These are phyloP conservation scores for Hanseniaspora vineae DNA, from an alignment of 805 yeast species.

Conservation along the genomic window DNA sequence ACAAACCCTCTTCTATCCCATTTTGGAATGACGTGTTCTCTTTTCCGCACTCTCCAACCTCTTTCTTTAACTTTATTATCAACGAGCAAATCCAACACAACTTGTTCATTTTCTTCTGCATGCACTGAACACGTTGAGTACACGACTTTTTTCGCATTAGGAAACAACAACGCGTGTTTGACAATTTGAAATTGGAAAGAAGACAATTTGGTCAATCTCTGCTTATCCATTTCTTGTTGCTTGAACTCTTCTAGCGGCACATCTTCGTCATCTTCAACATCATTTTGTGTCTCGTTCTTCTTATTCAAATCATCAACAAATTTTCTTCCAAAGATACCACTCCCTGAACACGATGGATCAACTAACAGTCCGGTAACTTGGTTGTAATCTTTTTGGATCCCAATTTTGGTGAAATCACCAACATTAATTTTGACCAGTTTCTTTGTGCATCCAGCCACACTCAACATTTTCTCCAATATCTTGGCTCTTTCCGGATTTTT, in stretches of 20 bases:
- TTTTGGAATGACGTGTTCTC: constrained; percentile 54
- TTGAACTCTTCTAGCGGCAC: constrained; percentile 32
- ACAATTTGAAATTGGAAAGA: constrained; percentile 82
- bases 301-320: constrained; percentile 34
- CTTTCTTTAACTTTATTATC: constrained; percentile 48
- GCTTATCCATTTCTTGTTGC: constrained; percentile 27
- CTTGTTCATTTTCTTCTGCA: constrained; percentile 87
- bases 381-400: constrained; percentile 23
- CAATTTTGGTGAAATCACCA: constrained; percentile 29
- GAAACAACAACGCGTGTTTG: constrained; percentile 77
- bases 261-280: constrained; percentile 9
- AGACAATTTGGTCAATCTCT: constrained; percentile 49
- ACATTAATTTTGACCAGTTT: constrained; percentile 34
- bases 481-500: constrained; percentile 63
- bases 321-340: constrained; percentile 91
- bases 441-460: constrained; percentile 42
- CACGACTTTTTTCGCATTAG: constrained; percentile 62
- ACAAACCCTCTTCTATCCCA: constrained; percentile 83
- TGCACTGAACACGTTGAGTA: constrained; percentile 95
- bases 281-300: constrained; percentile 8
- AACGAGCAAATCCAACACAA: constrained; percentile 62
- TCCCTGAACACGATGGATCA: constrained; percentile 96
- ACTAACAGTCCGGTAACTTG: constrained; percentile 72
- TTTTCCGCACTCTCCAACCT: constrained; percentile 64
- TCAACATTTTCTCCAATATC: constrained; percentile 63